A percentile compares a stretch with the other conserved stretches of the same genome.
These are phyloP conservation scores for Eimeria praecox DNA, from an alignment of 169 alveolate species.

Conservation along the genomic window DNA sequence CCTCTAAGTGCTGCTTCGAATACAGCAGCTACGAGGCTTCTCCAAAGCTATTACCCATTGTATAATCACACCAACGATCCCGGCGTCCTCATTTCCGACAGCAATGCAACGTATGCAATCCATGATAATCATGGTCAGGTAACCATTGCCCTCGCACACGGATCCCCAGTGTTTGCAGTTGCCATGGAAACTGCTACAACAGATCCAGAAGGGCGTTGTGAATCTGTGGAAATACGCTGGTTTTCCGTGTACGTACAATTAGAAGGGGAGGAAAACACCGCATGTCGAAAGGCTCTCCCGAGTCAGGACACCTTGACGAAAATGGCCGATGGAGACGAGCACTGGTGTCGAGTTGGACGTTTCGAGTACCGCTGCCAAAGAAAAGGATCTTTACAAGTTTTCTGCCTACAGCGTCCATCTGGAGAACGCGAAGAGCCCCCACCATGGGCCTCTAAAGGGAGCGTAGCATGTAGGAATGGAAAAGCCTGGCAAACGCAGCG, in stretches of 20 bases:
- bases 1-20: neutral
- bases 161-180: slow-evolving; percentile 21
- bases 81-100: slow-evolving; percentile 6
- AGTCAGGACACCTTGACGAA: neutral
- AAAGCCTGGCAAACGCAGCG: slow-evolving; percentile 29
- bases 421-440: neutral
- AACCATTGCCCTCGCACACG: slow-evolving; percentile 8
- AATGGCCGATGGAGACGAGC: neutral
- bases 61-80: slow-evolving; percentile 40
- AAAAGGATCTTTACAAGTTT: neutral
- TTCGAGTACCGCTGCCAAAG: slow-evolving; percentile 29
- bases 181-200: slow-evolving; percentile 25
- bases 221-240: neutral
- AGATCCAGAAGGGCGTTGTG: slow-evolving; percentile 7
- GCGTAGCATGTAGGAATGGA: neutral
- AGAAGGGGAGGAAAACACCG: neutral
- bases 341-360: slow-evolving; percentile 19
- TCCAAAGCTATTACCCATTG: slow-evolving; percentile 28
- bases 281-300: neutral
- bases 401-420: neutral
- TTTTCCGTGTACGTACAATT: slow-evolving; percentile 47
- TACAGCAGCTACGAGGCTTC: neutral
- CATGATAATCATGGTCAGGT: slow-evolving; percentile 2
- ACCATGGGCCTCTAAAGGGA: neutral
- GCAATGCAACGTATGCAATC: slow-evolving; percentile 12